These are phyloP conservation scores for Periglandula ipomoeae DNA, from an alignment of 2,329 filamentous ascomycete genomes.

Conservation along the genomic window DNA sequence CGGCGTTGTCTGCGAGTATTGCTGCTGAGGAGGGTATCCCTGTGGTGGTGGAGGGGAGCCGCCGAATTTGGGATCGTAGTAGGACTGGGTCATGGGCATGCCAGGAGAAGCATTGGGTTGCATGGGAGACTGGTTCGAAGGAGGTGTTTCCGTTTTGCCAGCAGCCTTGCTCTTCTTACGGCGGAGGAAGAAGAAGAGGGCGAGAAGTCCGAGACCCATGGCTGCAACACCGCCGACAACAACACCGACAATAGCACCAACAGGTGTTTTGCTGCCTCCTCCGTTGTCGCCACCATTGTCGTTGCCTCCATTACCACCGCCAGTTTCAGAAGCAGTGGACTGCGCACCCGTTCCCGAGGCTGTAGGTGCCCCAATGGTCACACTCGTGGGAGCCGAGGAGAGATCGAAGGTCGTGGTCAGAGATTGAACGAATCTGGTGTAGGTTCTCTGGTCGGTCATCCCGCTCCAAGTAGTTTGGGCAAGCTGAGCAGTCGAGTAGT, in stretches of 20 bases:
- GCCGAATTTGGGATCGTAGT: conserved; percentile 20
- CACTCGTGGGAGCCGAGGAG: conserved; percentile 1
- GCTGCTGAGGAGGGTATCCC: conserved; percentile 14
- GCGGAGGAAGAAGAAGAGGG: conserved; percentile 23
- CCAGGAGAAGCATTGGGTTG: conserved; percentile 3
- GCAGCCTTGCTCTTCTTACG: conserved; percentile 16
- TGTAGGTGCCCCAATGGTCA: not conserved
- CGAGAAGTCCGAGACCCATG: conserved; percentile 20
- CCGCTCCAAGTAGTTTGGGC: conserved; percentile 33
- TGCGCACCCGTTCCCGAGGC: too few relatives aligned
- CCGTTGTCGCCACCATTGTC: conserved; percentile 2
- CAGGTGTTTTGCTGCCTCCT: conserved; percentile 13
- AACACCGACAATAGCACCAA: conserved; percentile 29
- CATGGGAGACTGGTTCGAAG: conserved; percentile 2
- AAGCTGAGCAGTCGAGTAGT: conserved; percentile 23
- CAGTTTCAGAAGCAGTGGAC: conserved; percentile 1
- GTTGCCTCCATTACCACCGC: conserved; percentile 3
- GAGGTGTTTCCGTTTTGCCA: conserved; percentile 6
- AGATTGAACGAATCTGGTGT: not conserved
- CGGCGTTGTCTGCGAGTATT: conserved; percentile 11
- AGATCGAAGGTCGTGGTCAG: not conserved
- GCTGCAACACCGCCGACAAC: conserved; percentile 27
- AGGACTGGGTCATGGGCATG: conserved; percentile 8
- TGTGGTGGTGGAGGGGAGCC: conserved; percentile 5
- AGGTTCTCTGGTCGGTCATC: conserved; percentile 15